phyloP scores from a whole-genome alignment of 768 basidiomycete genomes.

The Tricholoma hemisulphureum region DNA sequence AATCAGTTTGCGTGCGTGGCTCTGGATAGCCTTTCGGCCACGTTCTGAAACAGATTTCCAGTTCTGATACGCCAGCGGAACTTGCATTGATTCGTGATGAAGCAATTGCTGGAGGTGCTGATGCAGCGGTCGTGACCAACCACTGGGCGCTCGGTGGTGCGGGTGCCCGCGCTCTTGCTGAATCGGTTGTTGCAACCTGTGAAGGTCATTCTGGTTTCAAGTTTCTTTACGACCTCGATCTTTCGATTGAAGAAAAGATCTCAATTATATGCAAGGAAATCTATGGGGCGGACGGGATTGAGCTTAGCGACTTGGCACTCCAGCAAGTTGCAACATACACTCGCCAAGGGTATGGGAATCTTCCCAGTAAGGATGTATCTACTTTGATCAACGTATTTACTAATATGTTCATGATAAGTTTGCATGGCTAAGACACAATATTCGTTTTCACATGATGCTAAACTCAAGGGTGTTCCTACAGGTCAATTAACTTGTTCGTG shows the following conservation, averaged over 20 bases:
- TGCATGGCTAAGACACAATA: constrained; percentile 99
- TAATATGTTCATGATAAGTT: constrained; percentile 44
- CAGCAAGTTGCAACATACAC: constrained; percentile 91
- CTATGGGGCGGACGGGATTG: constrained; percentile 91
- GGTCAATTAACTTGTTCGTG: constrained; percentile 38
- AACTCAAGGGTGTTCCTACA: constrained; percentile 84
- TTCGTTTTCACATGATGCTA: constrained; percentile 93
- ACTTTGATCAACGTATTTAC: neutral
- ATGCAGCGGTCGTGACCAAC: constrained; percentile 92
- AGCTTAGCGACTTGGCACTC: constrained; percentile 79
- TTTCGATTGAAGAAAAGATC: constrained; percentile 88
- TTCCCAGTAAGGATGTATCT: constrained; percentile 61
- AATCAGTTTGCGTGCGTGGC: constrained; percentile 87
- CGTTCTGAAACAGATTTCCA: constrained; percentile 28
- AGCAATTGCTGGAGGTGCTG: constrained; percentile 83
- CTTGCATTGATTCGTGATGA: constrained; percentile 79
- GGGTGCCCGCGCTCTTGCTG: constrained; percentile 85
- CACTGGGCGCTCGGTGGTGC: constrained; percentile 97
- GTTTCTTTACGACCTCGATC: constrained; percentile 87
- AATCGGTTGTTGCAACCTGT: constrained; percentile 88
- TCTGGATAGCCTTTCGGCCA: neutral
- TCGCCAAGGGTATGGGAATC: constrained; percentile 75
- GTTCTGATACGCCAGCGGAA: constrained; percentile 88
- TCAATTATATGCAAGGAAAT: constrained; percentile 83
- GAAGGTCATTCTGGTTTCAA: constrained; percentile 82